These are phyloP conservation scores for Neurospora sp. DNA, from an alignment of 495 filamentous ascomycete genomes.

Conservation along the genomic window DNA sequence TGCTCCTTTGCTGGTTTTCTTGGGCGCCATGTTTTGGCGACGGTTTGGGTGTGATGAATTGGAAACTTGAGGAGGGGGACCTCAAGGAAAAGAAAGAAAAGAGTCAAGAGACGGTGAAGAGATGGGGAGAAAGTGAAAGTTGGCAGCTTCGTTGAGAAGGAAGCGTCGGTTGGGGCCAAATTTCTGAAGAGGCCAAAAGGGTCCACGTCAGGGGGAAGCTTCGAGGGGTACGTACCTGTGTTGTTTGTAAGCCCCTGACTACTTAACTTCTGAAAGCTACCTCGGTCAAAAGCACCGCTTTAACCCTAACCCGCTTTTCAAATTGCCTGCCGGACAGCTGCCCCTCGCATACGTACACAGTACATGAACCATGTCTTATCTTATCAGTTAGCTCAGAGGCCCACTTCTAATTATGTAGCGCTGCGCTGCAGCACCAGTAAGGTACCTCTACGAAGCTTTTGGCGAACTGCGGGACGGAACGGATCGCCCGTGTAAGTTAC, in stretches of 20 bases:
- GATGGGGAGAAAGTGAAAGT: background rate
- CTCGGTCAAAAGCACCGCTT: background rate
- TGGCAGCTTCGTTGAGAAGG: background rate
- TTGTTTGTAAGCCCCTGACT: background rate
- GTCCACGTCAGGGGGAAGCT: background rate
- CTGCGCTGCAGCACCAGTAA: background rate
- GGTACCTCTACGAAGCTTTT: background rate
- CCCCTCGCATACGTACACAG: background rate
- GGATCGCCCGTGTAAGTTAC: background rate
- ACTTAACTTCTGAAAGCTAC: too few relatives aligned
- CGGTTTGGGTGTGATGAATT: background rate
- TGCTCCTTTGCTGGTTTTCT: conserved; percentile 6
- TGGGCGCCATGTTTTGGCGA: conserved; percentile 14
- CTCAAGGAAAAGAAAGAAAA: background rate
- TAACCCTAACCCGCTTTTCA: background rate
- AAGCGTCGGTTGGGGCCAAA: background rate
- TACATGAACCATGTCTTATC: background rate
- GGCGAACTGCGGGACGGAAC: background rate
- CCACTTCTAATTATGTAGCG: background rate
- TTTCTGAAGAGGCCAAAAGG: background rate
- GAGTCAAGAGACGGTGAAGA: background rate
- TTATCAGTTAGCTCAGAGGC: background rate
- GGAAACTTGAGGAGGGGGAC: background rate
- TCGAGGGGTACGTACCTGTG: background rate
- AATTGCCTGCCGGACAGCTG: background rate